Percentiles rank a stretch among this genome's conserved stretches.
Conservation (phyloP, 768 basidiomycete genomes). For the Suillus subalutaceus region DNA sequence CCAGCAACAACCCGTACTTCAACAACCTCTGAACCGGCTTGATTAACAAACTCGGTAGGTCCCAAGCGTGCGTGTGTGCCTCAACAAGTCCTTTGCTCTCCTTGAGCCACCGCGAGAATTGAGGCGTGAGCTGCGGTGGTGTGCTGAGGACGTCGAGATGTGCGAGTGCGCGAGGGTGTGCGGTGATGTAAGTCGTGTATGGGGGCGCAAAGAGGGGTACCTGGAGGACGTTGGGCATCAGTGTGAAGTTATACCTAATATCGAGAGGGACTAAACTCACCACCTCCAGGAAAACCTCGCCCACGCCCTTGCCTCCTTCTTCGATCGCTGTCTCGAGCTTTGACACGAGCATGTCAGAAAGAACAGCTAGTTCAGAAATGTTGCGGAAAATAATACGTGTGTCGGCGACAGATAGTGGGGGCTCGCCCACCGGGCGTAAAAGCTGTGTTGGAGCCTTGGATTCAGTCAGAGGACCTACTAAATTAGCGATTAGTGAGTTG, state of each 20-base stretch:
- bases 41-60: constrained; percentile 91
- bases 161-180: constrained; percentile 72
- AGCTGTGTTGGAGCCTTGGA: constrained; percentile 10
- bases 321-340: constrained; percentile 70
- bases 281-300: constrained; percentile 66
- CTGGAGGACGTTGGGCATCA: constrained; percentile 36
- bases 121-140: constrained; percentile 47
- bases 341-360: constrained; percentile 69
- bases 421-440: constrained; percentile 8
- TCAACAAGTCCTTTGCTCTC: constrained; percentile 69
- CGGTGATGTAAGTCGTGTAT: constrained; percentile 82
- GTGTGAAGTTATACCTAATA: not conserved
- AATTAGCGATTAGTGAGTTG: constrained; percentile 14
- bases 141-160: constrained; percentile 55
- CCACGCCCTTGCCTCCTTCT: constrained; percentile 69
- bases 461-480: constrained; percentile 30
- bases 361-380: constrained; percentile 70
- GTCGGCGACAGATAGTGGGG: constrained; percentile 76
- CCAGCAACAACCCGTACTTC: constrained; percentile 89
- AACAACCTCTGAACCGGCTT: constrained; percentile 96
- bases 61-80: constrained; percentile 85
- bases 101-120: constrained; percentile 54
- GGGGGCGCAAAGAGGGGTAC: constrained; percentile 69
- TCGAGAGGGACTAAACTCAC: constrained; percentile 44
- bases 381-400: constrained; percentile 76